Percentiles rank a stretch among this genome's conserved stretches.
phyloP scores from a whole-genome alignment of 2,329 filamentous ascomycete genomes.

The Aureobasidium subglaciale region DNA sequence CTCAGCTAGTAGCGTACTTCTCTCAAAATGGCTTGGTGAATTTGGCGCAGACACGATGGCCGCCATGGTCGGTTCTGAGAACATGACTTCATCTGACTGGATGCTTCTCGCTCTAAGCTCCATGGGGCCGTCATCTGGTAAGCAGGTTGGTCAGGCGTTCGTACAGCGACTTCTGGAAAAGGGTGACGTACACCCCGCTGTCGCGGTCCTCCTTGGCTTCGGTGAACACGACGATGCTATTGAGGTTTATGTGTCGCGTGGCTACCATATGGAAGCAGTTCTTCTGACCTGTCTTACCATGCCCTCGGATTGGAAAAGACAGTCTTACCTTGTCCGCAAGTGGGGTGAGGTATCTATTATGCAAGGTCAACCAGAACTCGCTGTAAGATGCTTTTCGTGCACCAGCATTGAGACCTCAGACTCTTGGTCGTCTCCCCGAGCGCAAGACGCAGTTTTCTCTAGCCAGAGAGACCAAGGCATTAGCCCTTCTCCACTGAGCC shows the following conservation, averaged over 20 bases:
- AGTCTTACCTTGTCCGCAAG: slow-evolving; percentile 79
- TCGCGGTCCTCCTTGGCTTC: slow-evolving; percentile 85
- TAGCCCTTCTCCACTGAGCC: slow-evolving; percentile 46
- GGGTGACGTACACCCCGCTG: slow-evolving; percentile 84
- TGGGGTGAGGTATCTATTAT: slow-evolving; percentile 92
- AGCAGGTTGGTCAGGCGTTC: slow-evolving; percentile 84
- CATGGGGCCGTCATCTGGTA: slow-evolving; percentile 69
- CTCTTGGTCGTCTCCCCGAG: slow-evolving; percentile 80
- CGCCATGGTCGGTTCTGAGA: slow-evolving; percentile 65
- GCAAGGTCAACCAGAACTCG: slow-evolving; percentile 79
- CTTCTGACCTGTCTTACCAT: slow-evolving; percentile 78
- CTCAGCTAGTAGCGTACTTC: slow-evolving; percentile 70
- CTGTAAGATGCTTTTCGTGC: slow-evolving; percentile 88
- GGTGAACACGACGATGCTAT: slow-evolving; percentile 92
- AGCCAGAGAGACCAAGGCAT: slow-evolving; percentile 43
- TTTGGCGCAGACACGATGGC: slow-evolving; percentile 74
- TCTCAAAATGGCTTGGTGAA: slow-evolving; percentile 90
- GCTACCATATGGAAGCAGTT: slow-evolving; percentile 85
- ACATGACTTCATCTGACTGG: slow-evolving; percentile 94
- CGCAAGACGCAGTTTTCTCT: slow-evolving; percentile 53
- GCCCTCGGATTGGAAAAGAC: slow-evolving; percentile 83
- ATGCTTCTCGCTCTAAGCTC: slow-evolving; percentile 89
- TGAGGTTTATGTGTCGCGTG: slow-evolving; percentile 89
- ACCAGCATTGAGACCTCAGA: slow-evolving; percentile 78
- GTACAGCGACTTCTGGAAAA: slow-evolving; percentile 84